Base-by-base conservation (phyloP, 495 filamentous ascomycete genomes). In the Apiosordaria backusii region DNA sequence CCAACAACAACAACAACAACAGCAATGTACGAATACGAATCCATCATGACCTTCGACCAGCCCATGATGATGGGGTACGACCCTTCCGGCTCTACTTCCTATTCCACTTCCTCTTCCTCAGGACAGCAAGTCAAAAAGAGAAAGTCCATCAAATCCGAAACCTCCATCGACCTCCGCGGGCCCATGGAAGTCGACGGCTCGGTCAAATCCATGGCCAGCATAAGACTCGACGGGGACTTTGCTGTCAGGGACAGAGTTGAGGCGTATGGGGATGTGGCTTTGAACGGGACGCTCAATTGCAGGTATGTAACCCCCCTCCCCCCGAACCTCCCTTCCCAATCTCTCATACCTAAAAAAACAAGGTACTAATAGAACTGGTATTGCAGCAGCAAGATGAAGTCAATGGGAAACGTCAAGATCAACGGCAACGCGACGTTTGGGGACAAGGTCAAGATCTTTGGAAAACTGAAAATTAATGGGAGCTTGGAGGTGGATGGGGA, bases 401-500 rank as follows among this genome's bases (percentile, higher is more conserved):
- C 74, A 2, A 70, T 75, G 45, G 76, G 76, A 10, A 78, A 78
- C 50, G 70, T 78, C 54, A 69, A 72, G 64, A 57, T 76, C 53
- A 70, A 64, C 18, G 76, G 76, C n/a, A n/a, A 23, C 1, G 19
- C 19, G 1, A 23, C 25, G 54, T 29, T 25, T 54, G 76, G 71
- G 45, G 74, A 77, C 67, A 77, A 77, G 66, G 76, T 78, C 64
- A 79, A 77, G 66, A 77, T 76, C 26, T 79, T 75, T 72, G 77
- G 77, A 22, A 77, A 78, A 68, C 71, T 79, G 10, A 79, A 71
- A 60, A 69, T 79, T 40, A 71, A 68, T 9, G 77, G 77, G 4
- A 72, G 68, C 10, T 68, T 76, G 10, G 72, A 77, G 24, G 75
- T 74, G n/a, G 64, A 72, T 10, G 75, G 72, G 27, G 70, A 72